Evolutionary conservation across 306 rosid species (phyloP).

Genomic region (Medicago ruthenica): DNA sequence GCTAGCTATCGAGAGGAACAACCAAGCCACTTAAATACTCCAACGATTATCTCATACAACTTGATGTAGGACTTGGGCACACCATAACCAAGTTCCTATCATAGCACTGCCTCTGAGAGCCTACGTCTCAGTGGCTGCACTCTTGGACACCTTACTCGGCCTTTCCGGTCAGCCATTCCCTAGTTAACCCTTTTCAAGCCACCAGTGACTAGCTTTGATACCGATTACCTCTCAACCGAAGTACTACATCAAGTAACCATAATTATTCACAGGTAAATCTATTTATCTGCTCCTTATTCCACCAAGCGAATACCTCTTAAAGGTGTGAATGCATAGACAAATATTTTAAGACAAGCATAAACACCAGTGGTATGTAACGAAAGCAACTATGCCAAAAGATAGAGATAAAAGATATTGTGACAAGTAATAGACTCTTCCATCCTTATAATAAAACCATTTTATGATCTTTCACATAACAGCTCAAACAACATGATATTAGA

Average conservation of each 20-base stretch:
- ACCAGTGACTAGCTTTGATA: no score
- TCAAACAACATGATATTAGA: background rate
- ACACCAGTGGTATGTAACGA: background rate
- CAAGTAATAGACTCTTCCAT: slow-evolving; percentile 10
- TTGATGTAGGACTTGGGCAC: background rate
- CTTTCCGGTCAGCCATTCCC: no score
- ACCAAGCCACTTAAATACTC: background rate
- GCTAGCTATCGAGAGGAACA: background rate
- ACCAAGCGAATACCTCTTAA: slow-evolving; percentile 28
- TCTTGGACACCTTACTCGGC: no score
- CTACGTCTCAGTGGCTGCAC: no score
- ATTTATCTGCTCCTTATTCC: slow-evolving; percentile 16
- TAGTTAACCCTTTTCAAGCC: no score
- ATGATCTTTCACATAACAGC: background rate
- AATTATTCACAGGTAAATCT: slow-evolving; percentile 29
- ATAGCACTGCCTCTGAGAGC: no score
- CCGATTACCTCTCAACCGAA: background rate
- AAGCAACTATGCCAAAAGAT: slow-evolving; percentile 31
- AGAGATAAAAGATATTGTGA: background rate
- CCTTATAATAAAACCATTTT: slow-evolving; percentile 2
- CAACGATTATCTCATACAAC: background rate
- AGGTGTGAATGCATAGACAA: background rate
- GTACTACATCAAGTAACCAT: slow-evolving; percentile 33
- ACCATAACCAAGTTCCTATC: background rate
- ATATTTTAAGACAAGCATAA: slow-evolving; percentile 21